phyloP scores from a whole-genome alignment of 2,329 filamentous ascomycete genomes.

The Onygena corvina region DNA sequence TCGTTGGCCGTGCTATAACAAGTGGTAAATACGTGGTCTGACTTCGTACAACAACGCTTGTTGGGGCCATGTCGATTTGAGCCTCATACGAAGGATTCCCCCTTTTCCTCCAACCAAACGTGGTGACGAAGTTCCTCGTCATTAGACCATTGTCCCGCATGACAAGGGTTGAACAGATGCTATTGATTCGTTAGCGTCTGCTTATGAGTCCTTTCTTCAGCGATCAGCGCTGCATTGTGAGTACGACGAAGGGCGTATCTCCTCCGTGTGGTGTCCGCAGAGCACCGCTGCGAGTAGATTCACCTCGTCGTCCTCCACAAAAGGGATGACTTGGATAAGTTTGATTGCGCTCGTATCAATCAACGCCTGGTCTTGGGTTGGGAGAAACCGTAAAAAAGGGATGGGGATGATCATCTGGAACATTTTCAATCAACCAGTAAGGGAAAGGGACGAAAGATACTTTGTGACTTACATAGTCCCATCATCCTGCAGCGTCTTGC shows the following conservation, averaged over 20 bases:
- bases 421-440: neutral
- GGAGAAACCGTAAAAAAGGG: neutral
- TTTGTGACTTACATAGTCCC: conserved; percentile 4
- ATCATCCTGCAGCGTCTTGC: conserved; percentile 2
- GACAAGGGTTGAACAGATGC: neutral
- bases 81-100: conserved; percentile 1
- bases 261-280: too few species aligned
- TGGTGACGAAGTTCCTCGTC: neutral
- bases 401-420: neutral
- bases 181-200: conserved; percentile 1
- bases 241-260: too few species aligned
- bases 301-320: too few species aligned
- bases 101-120: neutral
- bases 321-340: neutral
- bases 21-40: too few species aligned
- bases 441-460: neutral
- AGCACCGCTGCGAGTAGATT: too few species aligned
- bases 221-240: neutral
- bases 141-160: too few species aligned
- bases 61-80: too few species aligned
- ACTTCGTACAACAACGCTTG: too few species aligned
- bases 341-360: conserved; percentile 5
- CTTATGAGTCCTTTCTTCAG: neutral
- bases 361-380: neutral
- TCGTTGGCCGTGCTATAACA: too few species aligned